Evolutionary conservation across 148 eudicot species (phyloP).

Genomic region (Hydrangea macrophylla): DNA sequence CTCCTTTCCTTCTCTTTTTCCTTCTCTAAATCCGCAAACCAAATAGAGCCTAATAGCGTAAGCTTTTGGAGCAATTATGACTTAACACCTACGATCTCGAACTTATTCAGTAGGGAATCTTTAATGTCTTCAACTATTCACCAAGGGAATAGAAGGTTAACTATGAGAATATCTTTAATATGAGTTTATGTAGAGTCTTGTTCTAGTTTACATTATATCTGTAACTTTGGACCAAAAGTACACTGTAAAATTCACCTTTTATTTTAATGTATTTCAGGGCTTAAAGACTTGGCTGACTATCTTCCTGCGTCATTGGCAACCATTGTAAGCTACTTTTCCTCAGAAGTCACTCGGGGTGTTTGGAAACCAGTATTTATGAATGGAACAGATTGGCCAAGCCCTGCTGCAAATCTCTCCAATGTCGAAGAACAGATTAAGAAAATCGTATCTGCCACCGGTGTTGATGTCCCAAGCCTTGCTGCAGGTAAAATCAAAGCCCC

Average conservation of each 20-base stretch:
- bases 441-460: conserved; percentile 87
- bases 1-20: too few relatives aligned
- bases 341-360: conserved; percentile 94
- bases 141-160: too few relatives aligned
- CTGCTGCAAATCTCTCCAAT: conserved; percentile 81
- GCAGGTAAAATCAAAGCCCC: conserved; percentile 36
- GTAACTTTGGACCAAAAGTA: conserved; percentile 2
- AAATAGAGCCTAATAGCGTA: too few relatives aligned
- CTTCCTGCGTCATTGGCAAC: conserved; percentile 92
- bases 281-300: conserved; percentile 93
- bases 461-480: conserved; percentile 79
- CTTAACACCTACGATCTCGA: too few relatives aligned
- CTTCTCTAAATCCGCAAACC: too few relatives aligned
- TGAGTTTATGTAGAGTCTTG: too few relatives aligned
- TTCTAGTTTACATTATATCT: background rate
- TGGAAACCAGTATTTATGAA: conserved; percentile 97
- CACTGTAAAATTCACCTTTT: background rate
- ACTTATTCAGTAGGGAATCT: too few relatives aligned
- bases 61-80: too few relatives aligned
- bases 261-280: conserved; percentile 43
- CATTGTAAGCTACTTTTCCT: conserved; percentile 92
- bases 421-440: conserved; percentile 92
- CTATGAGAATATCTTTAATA: too few relatives aligned
- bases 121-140: too few relatives aligned
- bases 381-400: conserved; percentile 99